A percentile compares a stretch with the other conserved stretches of the same genome.
Evolutionary conservation across 192 early-diverging fungal genomes (phyloP).

Genomic region (Haplosporangium gracile): DNA sequence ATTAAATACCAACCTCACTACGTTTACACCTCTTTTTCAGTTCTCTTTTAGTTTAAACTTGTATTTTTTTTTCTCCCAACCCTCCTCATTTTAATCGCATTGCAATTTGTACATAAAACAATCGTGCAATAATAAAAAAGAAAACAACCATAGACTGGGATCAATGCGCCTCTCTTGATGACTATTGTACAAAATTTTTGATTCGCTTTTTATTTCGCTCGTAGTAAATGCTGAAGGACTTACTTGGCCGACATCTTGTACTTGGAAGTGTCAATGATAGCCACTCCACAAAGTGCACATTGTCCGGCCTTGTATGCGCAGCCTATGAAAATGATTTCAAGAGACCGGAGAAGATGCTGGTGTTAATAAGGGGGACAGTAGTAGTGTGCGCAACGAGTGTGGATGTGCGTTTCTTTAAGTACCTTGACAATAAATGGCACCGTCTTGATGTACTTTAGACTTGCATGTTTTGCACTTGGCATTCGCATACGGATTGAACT

Average conservation of each 20-base stretch:
- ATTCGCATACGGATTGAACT: conserved; percentile 68
- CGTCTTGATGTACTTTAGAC: conserved; percentile 69
- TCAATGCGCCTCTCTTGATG: not conserved
- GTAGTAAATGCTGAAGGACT: not conserved
- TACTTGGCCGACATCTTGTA: conserved; percentile 74
- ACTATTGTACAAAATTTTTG: not conserved
- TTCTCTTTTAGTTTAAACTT: conserved; percentile 19
- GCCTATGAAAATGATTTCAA: conserved; percentile 27
- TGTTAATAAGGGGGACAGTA: not conserved
- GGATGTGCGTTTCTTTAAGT: conserved; percentile 13
- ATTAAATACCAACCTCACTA: conserved; percentile 61
- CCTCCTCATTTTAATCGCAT: conserved; percentile 12
- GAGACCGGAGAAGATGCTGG: not conserved
- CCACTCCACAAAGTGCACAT: conserved; percentile 73
- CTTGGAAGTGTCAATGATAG: conserved; percentile 65
- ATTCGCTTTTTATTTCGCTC: not conserved
- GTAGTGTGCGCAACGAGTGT: not conserved
- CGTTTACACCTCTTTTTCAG: conserved; percentile 1
- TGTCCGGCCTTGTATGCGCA: conserved; percentile 75
- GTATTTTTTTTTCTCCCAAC: conserved; percentile 29
- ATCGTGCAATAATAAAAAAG: conserved; percentile 7
- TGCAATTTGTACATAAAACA: conserved; percentile 5
- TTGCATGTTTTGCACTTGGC: conserved; percentile 74
- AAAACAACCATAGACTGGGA: conserved; percentile 10
- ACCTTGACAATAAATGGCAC: conserved; percentile 75